Evolutionary conservation across 805 yeast species (phyloP).

Genomic region (Ascoidea rubescens): DNA sequence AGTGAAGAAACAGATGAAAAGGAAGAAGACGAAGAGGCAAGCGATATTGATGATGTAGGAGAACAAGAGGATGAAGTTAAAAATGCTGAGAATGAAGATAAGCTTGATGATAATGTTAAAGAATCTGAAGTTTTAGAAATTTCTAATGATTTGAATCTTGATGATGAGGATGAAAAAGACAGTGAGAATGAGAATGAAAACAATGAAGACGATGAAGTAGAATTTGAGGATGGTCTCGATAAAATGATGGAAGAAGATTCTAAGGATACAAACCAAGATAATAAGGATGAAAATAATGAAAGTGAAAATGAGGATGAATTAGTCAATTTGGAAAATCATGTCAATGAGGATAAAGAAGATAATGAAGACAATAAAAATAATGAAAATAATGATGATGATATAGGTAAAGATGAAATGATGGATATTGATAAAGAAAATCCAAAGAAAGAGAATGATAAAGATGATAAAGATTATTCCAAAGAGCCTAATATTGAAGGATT

Average conservation of each 20-base stretch:
- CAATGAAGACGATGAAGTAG: constrained; percentile 17
- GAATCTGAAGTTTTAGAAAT: constrained; percentile 79
- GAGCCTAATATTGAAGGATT: constrained; percentile 12
- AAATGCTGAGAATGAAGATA: constrained; percentile 51
- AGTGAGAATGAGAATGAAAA: constrained; percentile 26
- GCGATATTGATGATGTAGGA: constrained; percentile 25
- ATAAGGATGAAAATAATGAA: constrained; percentile 18
- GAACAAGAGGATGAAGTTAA: constrained; percentile 39
- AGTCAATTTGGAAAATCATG: constrained; percentile 15
- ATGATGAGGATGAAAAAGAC: constrained; percentile 48
- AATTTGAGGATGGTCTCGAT: constrained; percentile 18
- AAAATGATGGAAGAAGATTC: constrained; percentile 15
- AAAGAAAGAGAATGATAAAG: constrained; percentile 14
- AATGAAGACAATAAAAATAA: constrained; percentile 21
- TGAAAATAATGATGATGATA: constrained; percentile 18
- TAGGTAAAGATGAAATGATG: constrained; percentile 18
- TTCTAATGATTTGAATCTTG: constrained; percentile 86
- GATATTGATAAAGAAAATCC: constrained; percentile 19
- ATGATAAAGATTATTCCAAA: constrained; percentile 13
- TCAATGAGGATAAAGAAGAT: constrained; percentile 20
- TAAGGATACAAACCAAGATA: constrained; percentile 19
- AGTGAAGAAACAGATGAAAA: constrained; percentile 21
- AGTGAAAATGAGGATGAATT: constrained; percentile 14
- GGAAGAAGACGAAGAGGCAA: constrained; percentile 21
- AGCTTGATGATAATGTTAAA: constrained; percentile 60